Percentiles rank a stretch among this genome's conserved stretches.
Conservation (phyloP, 345 rosid genomes). For the Crucihimalaya himalaica region DNA sequence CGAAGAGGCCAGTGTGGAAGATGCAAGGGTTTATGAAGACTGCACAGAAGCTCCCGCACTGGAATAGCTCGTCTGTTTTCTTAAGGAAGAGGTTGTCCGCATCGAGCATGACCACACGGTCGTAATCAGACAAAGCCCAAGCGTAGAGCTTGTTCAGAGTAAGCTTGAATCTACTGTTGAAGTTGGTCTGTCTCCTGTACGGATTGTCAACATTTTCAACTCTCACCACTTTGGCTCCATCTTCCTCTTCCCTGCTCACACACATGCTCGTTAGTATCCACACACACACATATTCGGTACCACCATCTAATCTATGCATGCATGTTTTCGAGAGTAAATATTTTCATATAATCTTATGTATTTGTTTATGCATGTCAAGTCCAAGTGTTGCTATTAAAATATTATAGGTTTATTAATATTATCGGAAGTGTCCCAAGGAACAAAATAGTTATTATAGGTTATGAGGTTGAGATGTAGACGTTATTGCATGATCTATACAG, state of each 20-base stretch:
- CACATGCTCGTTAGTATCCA: neutral
- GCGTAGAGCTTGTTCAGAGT: slow-evolving; percentile 92
- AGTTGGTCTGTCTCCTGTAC: slow-evolving; percentile 60
- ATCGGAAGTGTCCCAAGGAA: neutral
- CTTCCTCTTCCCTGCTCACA: slow-evolving; percentile 72
- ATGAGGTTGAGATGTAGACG: slow-evolving; percentile 11
- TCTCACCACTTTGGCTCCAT: slow-evolving; percentile 86
- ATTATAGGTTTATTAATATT: neutral
- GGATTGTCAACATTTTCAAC: slow-evolving; percentile 91
- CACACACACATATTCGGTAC: slow-evolving; percentile 13
- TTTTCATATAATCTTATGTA: neutral
- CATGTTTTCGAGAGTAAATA: neutral
- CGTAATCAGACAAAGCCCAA: slow-evolving; percentile 86
- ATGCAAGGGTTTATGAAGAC: slow-evolving; percentile 97
- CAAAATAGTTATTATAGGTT: neutral
- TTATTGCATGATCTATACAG: slow-evolving; percentile 13
- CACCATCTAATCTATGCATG: slow-evolving; percentile 10
- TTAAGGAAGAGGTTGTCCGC: slow-evolving; percentile 85
- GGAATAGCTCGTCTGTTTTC: slow-evolving; percentile 93
- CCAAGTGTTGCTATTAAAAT: neutral
- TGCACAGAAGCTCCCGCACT: slow-evolving; percentile 92
- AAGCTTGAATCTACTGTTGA: slow-evolving; percentile 76
- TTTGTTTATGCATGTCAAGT: neutral
- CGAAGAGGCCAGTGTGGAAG: slow-evolving; percentile 98
- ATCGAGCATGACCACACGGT: slow-evolving; percentile 92